Evolutionary conservation across 768 basidiomycete species (phyloP), one percentile per base, ranked within the genome.

Genomic region (Lentinula edodes): DNA sequence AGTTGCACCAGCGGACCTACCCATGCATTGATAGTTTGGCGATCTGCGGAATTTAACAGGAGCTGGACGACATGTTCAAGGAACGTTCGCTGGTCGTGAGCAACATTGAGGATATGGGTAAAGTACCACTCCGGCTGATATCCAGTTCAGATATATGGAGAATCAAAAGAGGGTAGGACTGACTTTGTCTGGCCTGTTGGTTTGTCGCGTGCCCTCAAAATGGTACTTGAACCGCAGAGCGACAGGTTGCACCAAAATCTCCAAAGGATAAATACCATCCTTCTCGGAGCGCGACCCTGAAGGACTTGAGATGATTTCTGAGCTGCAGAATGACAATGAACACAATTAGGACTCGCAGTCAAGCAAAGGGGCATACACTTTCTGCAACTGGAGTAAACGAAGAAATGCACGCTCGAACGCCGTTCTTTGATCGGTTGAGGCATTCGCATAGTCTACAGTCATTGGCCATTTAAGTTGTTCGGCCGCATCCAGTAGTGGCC

Each of bases 61-160:
- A 75, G 79, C 71, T 96, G 95, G 18, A 96, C 75, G 48, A 89
- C 77, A 8, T 74, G 75, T 53, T 90, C 86, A 81, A 97, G 86
- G 72, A 98, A 95, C 2, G 79, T 72, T 28, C 84, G 80, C 63
- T 98, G 95, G 61, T 96, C 91, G 66, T 94, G 92, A 12, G 85
- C 82, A 61, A 90, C 83, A 69, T 98, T 95, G 52, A 92, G 80
- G 23, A 98, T 78, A 71, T 98, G 92, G 2, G 93, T 89, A 70
- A 98, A 91, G 68, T 93, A 98, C 93, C 95, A 98, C 72, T 98
- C 97, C 1, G 97, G 96, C 93, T 96, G 58, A 9, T 39, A 28
- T 28, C 28, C 28, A 28, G 3, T 1, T 28, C 28, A 43, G 61
- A 8, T 38, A 28, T 39, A 45, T 56, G 45, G 43, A 57, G 60